phyloP scores from a whole-genome alignment of 2,329 filamentous ascomycete species.

The Stagonosporopsis vannaccii region DNA sequence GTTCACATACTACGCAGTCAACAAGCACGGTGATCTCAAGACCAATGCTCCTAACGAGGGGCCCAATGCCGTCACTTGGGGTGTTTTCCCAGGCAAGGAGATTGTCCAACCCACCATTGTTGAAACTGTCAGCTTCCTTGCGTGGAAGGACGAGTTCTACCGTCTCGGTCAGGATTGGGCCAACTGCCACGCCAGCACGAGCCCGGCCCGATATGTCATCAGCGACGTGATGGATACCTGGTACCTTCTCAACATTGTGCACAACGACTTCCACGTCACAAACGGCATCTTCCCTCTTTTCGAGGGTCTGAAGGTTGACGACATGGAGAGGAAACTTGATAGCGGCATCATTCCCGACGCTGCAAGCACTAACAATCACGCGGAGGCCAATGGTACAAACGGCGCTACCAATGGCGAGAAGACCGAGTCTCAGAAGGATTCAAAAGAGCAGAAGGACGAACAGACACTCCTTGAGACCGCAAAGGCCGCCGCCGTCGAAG shows the following conservation, averaged over 20 bases:
- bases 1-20: conserved; percentile 93
- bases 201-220: conserved; percentile 80
- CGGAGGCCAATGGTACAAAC: conserved; percentile 22
- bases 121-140: conserved; percentile 94
- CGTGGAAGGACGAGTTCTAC: conserved; percentile 98
- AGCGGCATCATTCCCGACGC: conserved; percentile 17
- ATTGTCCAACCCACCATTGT: conserved; percentile 99
- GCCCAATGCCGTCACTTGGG: conserved; percentile 99
- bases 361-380: conserved; percentile 15
- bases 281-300: conserved; percentile 86
- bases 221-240: conserved; percentile 86
- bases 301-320: conserved; percentile 74
- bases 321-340: conserved; percentile 61
- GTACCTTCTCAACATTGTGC: conserved; percentile 96
- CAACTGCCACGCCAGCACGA: conserved; percentile 81
- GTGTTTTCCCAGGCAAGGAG: conserved; percentile 97
- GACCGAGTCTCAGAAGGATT: conserved; percentile 10
- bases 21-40: conserved; percentile 78
- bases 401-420: conserved; percentile 19
- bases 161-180: conserved; percentile 92
- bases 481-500: conserved; percentile 38
- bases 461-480: conserved; percentile 33
- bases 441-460: conserved; percentile 25
- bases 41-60: conserved; percentile 86
- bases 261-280: conserved; percentile 94